Percentiles rank a stretch among this genome's conserved stretches.
Evolutionary conservation across 768 basidiomycete genomes (phyloP).

Genomic region (Rhizopogon sp.): DNA sequence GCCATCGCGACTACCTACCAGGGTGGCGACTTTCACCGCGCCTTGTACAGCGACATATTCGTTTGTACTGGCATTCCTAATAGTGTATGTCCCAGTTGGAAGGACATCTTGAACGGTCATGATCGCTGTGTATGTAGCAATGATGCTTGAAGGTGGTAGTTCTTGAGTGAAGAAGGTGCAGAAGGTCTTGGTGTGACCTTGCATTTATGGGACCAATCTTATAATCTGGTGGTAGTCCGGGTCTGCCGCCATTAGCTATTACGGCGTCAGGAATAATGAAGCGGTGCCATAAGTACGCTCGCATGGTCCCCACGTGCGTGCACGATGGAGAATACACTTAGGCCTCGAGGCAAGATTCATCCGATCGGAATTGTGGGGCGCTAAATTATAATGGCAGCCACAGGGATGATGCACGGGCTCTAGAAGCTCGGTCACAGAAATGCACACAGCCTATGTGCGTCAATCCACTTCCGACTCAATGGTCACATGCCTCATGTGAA

Average conservation of each 20-base stretch:
- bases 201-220: background rate
- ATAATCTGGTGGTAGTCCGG: background rate
- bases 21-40: background rate
- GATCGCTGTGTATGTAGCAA: background rate
- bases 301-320: no score
- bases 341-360: background rate
- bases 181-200: background rate
- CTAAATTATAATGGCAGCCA: background rate
- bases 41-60: background rate
- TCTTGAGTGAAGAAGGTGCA: background rate
- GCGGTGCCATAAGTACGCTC: background rate
- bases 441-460: background rate
- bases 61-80: background rate
- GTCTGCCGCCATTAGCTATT: no score
- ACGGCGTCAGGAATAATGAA: background rate
- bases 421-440: background rate
- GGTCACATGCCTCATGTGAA: background rate
- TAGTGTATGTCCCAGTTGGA: background rate
- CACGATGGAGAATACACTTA: no score
- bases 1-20: background rate
- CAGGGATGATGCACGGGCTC: background rate
- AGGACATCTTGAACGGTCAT: background rate
- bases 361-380: background rate
- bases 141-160: no score
- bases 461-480: background rate